These are phyloP conservation scores for Beauveria sp. DNA, from an alignment of 2,329 filamentous ascomycete species.

Conservation along the genomic window DNA sequence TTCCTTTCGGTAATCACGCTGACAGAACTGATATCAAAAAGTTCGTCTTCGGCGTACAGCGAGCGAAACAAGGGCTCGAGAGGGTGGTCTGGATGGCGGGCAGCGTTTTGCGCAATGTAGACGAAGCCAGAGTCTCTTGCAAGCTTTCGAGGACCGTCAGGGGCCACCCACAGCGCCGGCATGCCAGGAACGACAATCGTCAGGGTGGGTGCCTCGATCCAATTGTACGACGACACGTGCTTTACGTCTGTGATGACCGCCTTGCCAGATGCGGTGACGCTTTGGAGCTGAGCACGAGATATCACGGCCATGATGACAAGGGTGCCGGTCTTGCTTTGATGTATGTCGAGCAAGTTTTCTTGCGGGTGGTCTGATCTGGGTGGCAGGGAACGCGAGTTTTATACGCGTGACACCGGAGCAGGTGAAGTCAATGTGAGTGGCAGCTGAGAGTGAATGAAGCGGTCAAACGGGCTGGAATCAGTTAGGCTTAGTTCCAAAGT, in stretches of 20 bases:
- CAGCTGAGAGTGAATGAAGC: too few species aligned
- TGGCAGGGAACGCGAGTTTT: too few species aligned
- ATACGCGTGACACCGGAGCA: too few species aligned
- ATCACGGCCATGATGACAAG: slow-evolving; percentile 12
- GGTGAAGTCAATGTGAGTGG: too few species aligned
- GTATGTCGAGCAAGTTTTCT: too few species aligned
- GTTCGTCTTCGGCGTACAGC: slow-evolving; percentile 29
- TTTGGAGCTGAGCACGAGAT: slow-evolving; percentile 16
- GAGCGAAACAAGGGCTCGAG: slow-evolving; percentile 41
- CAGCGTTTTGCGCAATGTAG: slow-evolving; percentile 39
- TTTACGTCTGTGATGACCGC: slow-evolving; percentile 29
- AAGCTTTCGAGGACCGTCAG: slow-evolving; percentile 18
- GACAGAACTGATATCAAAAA: slow-evolving; percentile 28
- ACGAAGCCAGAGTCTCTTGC: slow-evolving; percentile 31
- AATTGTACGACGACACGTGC: slow-evolving; percentile 42
- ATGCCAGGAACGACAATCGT: slow-evolving; percentile 39
- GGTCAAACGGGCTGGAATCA: too few species aligned
- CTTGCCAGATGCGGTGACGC: slow-evolving; percentile 11
- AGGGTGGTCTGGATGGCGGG: slow-evolving; percentile 33
- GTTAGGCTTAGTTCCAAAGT: too few species aligned
- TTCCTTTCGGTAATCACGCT: slow-evolving; percentile 40
- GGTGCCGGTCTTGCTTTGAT: neutral
- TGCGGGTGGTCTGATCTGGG: too few species aligned
- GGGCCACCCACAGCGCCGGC: slow-evolving; percentile 29
- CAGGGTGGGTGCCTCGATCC: slow-evolving; percentile 32